phyloP scores from a whole-genome alignment of 805 yeast species.

The Candida glaebosa region DNA sequence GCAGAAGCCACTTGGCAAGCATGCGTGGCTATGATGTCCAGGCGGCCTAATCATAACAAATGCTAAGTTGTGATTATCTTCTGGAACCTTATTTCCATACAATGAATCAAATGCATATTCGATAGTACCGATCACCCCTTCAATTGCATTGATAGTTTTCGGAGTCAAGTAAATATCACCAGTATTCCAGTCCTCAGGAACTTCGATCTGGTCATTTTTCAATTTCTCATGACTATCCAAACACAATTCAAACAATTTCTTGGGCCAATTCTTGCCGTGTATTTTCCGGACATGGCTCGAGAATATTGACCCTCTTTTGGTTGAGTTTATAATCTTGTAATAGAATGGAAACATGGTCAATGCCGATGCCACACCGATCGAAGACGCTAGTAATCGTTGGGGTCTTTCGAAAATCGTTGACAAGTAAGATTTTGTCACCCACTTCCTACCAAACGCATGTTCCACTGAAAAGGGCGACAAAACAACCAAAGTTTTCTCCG shows the following conservation, averaged over 20 bases:
- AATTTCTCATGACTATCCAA: slow-evolving; percentile 54
- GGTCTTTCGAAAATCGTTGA: slow-evolving; percentile 80
- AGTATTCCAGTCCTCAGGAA: slow-evolving; percentile 77
- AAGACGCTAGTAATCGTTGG: slow-evolving; percentile 69
- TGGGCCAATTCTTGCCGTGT: slow-evolving; percentile 76
- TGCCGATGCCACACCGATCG: slow-evolving; percentile 79
- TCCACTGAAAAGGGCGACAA: slow-evolving; percentile 67
- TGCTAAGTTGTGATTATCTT: slow-evolving; percentile 37
- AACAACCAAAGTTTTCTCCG: slow-evolving; percentile 54
- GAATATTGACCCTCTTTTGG: slow-evolving; percentile 45
- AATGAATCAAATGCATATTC: slow-evolving; percentile 63
- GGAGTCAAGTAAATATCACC: slow-evolving; percentile 77
- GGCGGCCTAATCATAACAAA: slow-evolving; percentile 78
- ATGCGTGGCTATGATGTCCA: slow-evolving; percentile 83
- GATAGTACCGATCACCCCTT: slow-evolving; percentile 74
- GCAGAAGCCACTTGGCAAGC: slow-evolving; percentile 84
- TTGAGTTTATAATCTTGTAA: slow-evolving; percentile 47
- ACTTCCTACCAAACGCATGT: slow-evolving; percentile 69
- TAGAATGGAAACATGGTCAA: slow-evolving; percentile 62
- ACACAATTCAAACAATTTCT: slow-evolving; percentile 54
- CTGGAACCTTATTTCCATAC: slow-evolving; percentile 12
- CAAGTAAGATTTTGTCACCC: slow-evolving; percentile 69
- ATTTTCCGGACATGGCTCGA: slow-evolving; percentile 62
- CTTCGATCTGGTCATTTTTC: slow-evolving; percentile 56
- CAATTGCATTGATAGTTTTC: slow-evolving; percentile 64